A percentile compares a stretch with the other conserved stretches of the same genome.
These are phyloP conservation scores for Warburgia ugandensis DNA, from an alignment of 164 flowering plant species.

Conservation along the genomic window DNA sequence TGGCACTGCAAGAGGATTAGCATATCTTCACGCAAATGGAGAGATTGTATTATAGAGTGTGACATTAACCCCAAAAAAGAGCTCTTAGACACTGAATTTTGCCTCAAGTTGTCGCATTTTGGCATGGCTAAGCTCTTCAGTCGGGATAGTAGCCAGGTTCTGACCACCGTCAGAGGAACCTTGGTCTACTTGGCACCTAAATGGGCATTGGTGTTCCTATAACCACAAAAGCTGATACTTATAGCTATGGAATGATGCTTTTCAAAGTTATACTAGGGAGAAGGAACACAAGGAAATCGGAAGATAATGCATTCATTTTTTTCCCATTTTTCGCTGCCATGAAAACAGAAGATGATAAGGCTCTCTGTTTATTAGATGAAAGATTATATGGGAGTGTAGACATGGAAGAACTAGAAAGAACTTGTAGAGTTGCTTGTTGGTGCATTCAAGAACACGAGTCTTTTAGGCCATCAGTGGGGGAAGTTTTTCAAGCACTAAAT, in stretches of 20 bases:
- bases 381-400: no score
- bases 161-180: slow-evolving; percentile 35
- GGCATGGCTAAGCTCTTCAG: slow-evolving; percentile 29
- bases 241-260: slow-evolving; percentile 31
- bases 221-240: slow-evolving; percentile 32
- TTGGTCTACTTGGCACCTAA: slow-evolving; percentile 33
- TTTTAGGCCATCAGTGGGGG: no score
- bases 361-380: no score
- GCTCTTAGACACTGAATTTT: slow-evolving; percentile 22
- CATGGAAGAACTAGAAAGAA: no score
- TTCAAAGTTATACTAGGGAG: slow-evolving; percentile 24
- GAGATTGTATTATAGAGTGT: slow-evolving; percentile 30
- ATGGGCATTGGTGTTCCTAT: no score
- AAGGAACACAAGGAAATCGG: slow-evolving; percentile 19
- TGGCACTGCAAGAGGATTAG: slow-evolving; percentile 27
- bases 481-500: no score
- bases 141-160: slow-evolving; percentile 23
- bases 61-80: slow-evolving; percentile 33
- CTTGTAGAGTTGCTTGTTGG: no score
- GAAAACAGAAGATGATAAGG: slow-evolving; percentile 9
- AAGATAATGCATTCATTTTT: slow-evolving; percentile 9
- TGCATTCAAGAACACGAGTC: no score
- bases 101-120: slow-evolving; percentile 30
- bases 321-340: slow-evolving; percentile 29
- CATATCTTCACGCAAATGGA: slow-evolving; percentile 29